These are phyloP conservation scores for Cyathus striatus DNA, from an alignment of 768 basidiomycete genomes.

Conservation along the genomic window DNA sequence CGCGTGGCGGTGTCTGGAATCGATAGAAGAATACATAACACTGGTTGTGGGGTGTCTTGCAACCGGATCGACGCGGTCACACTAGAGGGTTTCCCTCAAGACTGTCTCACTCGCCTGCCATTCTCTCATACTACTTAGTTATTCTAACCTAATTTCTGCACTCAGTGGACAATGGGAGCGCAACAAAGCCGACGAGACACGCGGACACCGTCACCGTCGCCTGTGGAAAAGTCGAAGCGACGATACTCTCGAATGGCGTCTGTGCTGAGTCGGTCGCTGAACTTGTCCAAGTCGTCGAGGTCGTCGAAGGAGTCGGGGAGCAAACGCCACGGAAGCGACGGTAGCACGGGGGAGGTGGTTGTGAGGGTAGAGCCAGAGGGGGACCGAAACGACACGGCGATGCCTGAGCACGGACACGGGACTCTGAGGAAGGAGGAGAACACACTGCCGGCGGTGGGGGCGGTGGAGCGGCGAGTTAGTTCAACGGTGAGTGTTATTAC, in stretches of 20 bases:
- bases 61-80: neutral
- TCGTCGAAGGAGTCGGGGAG: neutral
- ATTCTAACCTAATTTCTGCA: neutral
- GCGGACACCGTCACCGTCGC: neutral
- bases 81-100: neutral
- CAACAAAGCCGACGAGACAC: neutral
- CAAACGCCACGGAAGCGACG: neutral
- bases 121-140: neutral
- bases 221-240: neutral
- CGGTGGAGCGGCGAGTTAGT: neutral
- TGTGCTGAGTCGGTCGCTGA: neutral
- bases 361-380: neutral
- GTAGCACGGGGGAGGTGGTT: neutral
- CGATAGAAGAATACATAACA: too few species aligned
- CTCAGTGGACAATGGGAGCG: neutral
- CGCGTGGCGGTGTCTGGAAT: neutral
- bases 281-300: neutral
- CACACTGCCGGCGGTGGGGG: neutral
- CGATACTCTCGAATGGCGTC: neutral
- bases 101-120: neutral
- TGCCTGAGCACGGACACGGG: neutral
- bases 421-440: neutral
- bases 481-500: neutral
- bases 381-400: neutral
- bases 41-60: neutral